Base-by-base conservation (phyloP, 2,329 filamentous ascomycete species). In the Trichoderma koningii region DNA sequence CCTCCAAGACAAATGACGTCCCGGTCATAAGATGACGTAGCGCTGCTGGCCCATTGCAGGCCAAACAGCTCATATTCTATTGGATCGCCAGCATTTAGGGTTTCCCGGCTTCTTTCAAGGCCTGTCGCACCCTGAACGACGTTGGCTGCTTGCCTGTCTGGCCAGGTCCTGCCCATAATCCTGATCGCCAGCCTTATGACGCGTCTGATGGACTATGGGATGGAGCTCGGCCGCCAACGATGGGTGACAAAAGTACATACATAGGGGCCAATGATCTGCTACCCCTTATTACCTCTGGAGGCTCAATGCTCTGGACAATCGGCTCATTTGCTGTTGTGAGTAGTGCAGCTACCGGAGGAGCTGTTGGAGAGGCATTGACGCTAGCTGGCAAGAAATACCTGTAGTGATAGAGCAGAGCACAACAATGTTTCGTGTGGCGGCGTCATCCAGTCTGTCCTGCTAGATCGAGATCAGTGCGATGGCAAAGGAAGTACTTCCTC, bases 11-110 rank as follows among this genome's bases (percentile, higher is more conserved):
- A 52, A 14, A 38, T 38, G 34, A 38, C 34, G 34, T 38, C 12
- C 34, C 34, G 1, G 14, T 12, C 34, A 38, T 38, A n/a, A 60
- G n/a, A 61, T 61, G 57, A 61, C 57, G 57, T 61, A 61, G 57
- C 38, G 34, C 48, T 42, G n/a, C 17, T 41, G 48, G 34, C 21
- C 45, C 45, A 28, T 38, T 23, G 38, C 47, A 42, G 23, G 14
- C 38, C 38, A 19, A 28, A 30, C 21, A 34, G 7, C 41, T 42
- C 14, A 7, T 5, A 41, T n/a, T 44, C 48, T 15, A 61, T 50
- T 52, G 38, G 23, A 26, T 41, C 30, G 38, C 47, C 21, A 44
- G 17, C 30, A 26, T 3, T 52, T 52, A n/a, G 50, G 41, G 23
- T 45, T 60, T 21, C 34, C 53, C 34, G 50, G 47, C 47, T 52